Conservation (phyloP, 305 asterid species). For the Solanum chacoense region DNA sequence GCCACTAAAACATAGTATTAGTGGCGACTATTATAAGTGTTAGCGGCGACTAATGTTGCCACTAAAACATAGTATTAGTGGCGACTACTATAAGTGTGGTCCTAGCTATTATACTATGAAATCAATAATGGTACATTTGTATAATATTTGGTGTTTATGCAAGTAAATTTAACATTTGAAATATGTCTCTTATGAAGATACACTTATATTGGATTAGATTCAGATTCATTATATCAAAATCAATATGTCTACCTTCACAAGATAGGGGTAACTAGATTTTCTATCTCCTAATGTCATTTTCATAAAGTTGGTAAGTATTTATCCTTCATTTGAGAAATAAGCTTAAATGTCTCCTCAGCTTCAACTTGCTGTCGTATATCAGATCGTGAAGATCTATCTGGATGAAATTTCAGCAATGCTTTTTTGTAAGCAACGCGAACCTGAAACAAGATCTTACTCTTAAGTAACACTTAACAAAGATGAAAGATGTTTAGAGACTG, state of each 20-base stretch:
- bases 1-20: no score
- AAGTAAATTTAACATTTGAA: neutral
- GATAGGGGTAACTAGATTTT: neutral
- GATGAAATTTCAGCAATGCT: constrained; percentile 82
- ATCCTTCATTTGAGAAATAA: constrained; percentile 67
- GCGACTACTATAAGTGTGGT: neutral
- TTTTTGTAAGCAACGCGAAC: constrained; percentile 70
- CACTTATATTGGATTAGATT: neutral
- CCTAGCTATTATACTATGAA: neutral
- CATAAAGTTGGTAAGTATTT: constrained; percentile 24
- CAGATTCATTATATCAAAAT: neutral
- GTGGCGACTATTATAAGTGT: no score
- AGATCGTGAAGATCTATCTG: constrained; percentile 47
- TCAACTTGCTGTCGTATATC: constrained; percentile 72
- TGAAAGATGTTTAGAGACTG: neutral
- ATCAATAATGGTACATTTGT: neutral
- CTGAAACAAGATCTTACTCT: constrained; percentile 24
- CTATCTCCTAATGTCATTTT: neutral
- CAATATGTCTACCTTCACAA: neutral
- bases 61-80: no score
- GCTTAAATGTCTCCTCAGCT: constrained; percentile 95
- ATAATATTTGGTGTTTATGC: neutral
- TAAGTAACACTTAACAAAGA: neutral
- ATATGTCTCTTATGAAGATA: neutral
- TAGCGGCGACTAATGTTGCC: no score